These are phyloP conservation scores for Metschnikowia henanensis DNA, from an alignment of 805 yeast genomes.

Conservation along the genomic window DNA sequence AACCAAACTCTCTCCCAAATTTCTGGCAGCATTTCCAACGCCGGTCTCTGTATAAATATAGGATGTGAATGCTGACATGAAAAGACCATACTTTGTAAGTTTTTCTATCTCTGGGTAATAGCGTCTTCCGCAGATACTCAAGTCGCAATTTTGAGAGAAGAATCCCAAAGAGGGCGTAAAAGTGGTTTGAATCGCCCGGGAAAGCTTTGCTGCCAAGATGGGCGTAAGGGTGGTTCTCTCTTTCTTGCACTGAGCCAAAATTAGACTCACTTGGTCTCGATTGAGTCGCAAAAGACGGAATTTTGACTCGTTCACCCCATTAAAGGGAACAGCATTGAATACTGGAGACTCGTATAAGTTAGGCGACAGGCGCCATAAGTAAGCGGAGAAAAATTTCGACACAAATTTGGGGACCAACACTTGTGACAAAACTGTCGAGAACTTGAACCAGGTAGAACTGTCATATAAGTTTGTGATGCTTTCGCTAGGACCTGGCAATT, in stretches of 20 bases:
- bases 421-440: slow-evolving; percentile 1
- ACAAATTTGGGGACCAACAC: slow-evolving; percentile 5
- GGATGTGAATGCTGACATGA: slow-evolving; percentile 4
- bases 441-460: neutral
- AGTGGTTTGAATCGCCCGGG: slow-evolving; percentile 4
- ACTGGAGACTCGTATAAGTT: slow-evolving; percentile 11
- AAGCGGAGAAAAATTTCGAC: slow-evolving; percentile 1
- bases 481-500: slow-evolving; percentile 4
- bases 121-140: slow-evolving; percentile 15
- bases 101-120: slow-evolving; percentile 9
- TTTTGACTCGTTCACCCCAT: slow-evolving; percentile 4
- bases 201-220: slow-evolving; percentile 8
- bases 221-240: slow-evolving; percentile 13
- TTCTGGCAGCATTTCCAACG: neutral
- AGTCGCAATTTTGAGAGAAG: slow-evolving; percentile 9
- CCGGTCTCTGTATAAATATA: slow-evolving; percentile 1
- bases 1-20: slow-evolving; percentile 1
- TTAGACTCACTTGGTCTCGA: slow-evolving; percentile 2
- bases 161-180: slow-evolving; percentile 5
- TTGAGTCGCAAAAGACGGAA: slow-evolving; percentile 7
- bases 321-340: slow-evolving; percentile 9
- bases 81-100: slow-evolving; percentile 14
- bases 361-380: slow-evolving; percentile 4
- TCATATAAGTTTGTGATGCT: slow-evolving; percentile 7
- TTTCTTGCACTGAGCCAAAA: slow-evolving; percentile 8